Conservation (phyloP, 176 grass and related monocot genomes). For the Eremochloa ophiuroides region DNA sequence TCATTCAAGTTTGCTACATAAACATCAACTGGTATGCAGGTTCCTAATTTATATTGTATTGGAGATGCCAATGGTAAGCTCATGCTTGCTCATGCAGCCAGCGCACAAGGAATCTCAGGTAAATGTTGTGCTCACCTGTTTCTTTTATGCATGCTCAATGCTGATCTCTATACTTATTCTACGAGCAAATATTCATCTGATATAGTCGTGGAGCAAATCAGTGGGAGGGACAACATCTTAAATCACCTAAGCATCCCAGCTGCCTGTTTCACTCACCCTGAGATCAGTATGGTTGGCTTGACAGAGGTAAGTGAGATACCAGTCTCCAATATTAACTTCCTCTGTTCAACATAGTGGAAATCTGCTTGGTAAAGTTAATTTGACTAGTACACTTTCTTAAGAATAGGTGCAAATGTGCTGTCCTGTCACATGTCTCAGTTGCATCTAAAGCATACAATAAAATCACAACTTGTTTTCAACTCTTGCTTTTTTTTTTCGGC, state of each 20-base stretch:
- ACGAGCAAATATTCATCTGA: conserved; percentile 11
- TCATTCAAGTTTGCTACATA: not conserved
- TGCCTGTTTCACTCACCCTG: conserved; percentile 96
- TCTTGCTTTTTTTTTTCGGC: not conserved
- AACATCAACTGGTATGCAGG: conserved; percentile 27
- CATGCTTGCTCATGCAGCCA: conserved; percentile 98
- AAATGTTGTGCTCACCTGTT: not conserved
- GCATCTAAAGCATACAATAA: not conserved
- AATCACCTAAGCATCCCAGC: conserved; percentile 95
- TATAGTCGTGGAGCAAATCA: conserved; percentile 78
- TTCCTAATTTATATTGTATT: conserved; percentile 91
- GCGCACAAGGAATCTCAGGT: conserved; percentile 97
- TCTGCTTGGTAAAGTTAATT: not conserved
- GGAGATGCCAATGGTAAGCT: conserved; percentile 98
- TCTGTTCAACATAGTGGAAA: conserved; percentile 1
- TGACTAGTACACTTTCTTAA: not conserved
- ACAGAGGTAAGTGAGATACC: conserved; percentile 62
- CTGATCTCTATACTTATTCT: conserved; percentile 13
- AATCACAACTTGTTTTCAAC: not conserved
- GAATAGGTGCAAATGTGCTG: not conserved
- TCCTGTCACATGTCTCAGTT: too few relatives aligned
- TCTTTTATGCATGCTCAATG: conserved; percentile 22
- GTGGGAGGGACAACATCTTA: conserved; percentile 70
- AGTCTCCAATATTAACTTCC: conserved; percentile 18
- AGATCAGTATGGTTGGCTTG: conserved; percentile 99